Evolutionary conservation across 768 basidiomycete species (phyloP).

Genomic region (Tylopilus vinaceipallidus): DNA sequence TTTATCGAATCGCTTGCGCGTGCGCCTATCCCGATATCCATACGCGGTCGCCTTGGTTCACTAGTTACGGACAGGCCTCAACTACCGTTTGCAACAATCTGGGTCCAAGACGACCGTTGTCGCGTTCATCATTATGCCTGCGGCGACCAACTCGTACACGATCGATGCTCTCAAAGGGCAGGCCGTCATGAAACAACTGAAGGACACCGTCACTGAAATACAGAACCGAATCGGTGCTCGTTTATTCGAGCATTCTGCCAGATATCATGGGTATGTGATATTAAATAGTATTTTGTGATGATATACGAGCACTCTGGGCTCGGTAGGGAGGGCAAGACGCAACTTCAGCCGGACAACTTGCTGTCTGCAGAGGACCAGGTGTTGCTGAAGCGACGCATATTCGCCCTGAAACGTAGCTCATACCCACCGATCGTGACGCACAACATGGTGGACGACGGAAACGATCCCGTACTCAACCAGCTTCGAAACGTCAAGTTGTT

Average conservation of each 20-base stretch:
- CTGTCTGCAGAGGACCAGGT: conserved; percentile 92
- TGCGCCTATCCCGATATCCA: conserved; percentile 31
- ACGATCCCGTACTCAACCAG: conserved; percentile 93
- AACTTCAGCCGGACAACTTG: conserved; percentile 72
- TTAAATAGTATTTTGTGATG: background rate
- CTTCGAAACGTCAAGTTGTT: conserved; percentile 93
- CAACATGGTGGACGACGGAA: conserved; percentile 94
- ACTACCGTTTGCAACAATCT: conserved; percentile 57
- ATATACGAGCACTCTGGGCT: background rate
- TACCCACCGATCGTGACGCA: conserved; percentile 98
- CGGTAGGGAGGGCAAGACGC: conserved; percentile 66
- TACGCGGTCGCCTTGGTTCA: background rate
- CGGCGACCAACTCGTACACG: conserved; percentile 93
- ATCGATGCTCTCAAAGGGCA: conserved; percentile 97
- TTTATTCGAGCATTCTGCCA: conserved; percentile 91
- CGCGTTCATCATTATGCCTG: conserved; percentile 99
- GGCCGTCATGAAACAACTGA: conserved; percentile 94
- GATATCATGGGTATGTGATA: conserved; percentile 79
- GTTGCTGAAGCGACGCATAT: conserved; percentile 91
- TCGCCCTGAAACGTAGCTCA: conserved; percentile 91
- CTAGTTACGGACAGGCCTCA: conserved; percentile 41
- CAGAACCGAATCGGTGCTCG: conserved; percentile 90
- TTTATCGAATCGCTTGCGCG: conserved; percentile 97
- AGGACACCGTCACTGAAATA: conserved; percentile 94
- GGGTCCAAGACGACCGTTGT: conserved; percentile 83